Evolutionary conservation across 192 early-diverging fungal genomes (phyloP), one percentile per base, ranked within the genome.

Genomic region (Podila epicladia): DNA sequence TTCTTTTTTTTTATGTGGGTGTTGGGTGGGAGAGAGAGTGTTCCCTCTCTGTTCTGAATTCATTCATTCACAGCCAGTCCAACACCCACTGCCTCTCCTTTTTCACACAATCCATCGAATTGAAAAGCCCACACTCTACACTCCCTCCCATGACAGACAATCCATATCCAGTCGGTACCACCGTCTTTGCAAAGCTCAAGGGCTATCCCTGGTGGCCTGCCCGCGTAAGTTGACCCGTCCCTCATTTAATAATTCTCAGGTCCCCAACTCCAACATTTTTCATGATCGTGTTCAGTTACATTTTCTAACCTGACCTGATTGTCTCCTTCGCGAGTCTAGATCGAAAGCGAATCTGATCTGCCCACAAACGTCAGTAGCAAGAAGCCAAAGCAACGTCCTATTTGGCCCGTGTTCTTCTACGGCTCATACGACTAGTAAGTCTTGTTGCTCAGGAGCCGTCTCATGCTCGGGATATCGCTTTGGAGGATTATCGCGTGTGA

Each of bases 121-220:
- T 45, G 13, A 45, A 45, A 45, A 45, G 41, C 1, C 15, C 41
- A 17, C 41, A 45, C 41, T 45, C 41, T 17, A 45, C 15, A 45
- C 15, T 17, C 41, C 41, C 41, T 17, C 41, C 15, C 61, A 80
- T 83, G 82, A 69, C 70, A 17, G 74, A 72, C 32, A 73, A 73
- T 33, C 63, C 66, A 3, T 87, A 88, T 69, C 63, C 83, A 11
- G 82, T 85, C 51, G 89, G 89, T 51, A 83, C 83, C 17, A 82
- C 75, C 26, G 87, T 91, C 49, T 89, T 88, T 77, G 88, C 87
- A 60, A 89, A 91, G 62, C 72, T 89, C 51, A 88, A 87, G 59
- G 89, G 89, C 2, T 89, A 84, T 59, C 88, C 88, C 41, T 89
- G 89, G 89, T 89, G 89, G 88, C 89, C 89, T 4, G 89, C 89